Conservation (phyloP, 495 filamentous ascomycete genomes). For the Annulohypoxylon nitens region DNA sequence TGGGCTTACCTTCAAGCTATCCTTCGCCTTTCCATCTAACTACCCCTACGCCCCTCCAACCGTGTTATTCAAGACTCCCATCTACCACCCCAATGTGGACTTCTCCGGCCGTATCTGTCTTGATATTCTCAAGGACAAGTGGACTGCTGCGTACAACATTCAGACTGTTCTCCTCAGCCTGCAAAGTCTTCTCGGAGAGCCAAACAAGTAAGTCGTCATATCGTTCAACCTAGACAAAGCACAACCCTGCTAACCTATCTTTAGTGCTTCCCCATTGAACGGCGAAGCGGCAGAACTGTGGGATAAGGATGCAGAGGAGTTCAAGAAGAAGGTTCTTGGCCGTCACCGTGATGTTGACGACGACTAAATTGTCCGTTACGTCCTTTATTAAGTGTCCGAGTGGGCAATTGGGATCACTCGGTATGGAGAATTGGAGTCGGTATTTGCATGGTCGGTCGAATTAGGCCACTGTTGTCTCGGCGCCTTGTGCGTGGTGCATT, state of each 20-base stretch:
- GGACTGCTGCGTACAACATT: constrained; percentile 94
- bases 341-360: constrained; percentile 70
- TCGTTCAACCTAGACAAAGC: not conserved
- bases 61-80: constrained; percentile 92
- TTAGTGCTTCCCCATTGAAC: constrained; percentile 91
- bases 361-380: constrained; percentile 55
- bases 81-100: constrained; percentile 95
- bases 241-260: constrained; percentile 18
- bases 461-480: constrained; percentile 30
- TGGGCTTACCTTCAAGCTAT: constrained; percentile 90
- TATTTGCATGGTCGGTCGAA: constrained; percentile 31
- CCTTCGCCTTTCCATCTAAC: constrained; percentile 88
- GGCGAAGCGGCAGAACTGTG: constrained; percentile 96
- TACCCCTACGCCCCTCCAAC: constrained; percentile 95
- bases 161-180: constrained; percentile 92
- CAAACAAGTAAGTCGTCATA: constrained; percentile 83
- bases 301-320: constrained; percentile 90
- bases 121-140: constrained; percentile 98
- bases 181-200: constrained; percentile 95
- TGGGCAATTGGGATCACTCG: constrained; percentile 23
- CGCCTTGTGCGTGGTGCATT: constrained; percentile 38
- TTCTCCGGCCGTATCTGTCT: constrained; percentile 93
- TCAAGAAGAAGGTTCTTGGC: constrained; percentile 76
- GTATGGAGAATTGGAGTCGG: constrained; percentile 59
- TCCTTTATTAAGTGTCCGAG: constrained; percentile 29